Percentiles rank a stretch among this genome's conserved stretches.
These are phyloP conservation scores for Penicillium sclerotigenum DNA, from an alignment of 2,329 filamentous ascomycete genomes.

Conservation along the genomic window DNA sequence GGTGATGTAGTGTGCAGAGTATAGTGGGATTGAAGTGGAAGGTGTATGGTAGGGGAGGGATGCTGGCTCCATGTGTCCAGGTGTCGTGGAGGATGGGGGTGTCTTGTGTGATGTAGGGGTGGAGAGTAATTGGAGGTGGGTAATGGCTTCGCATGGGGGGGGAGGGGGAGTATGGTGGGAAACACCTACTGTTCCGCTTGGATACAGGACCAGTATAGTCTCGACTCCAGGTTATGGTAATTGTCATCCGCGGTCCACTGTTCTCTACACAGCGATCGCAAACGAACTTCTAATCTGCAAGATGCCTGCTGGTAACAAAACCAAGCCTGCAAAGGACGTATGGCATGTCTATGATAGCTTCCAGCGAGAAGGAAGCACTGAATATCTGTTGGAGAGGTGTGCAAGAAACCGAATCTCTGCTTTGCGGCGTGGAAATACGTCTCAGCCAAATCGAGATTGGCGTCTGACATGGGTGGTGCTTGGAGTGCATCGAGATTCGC, in stretches of 20 bases:
- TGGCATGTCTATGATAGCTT: conserved; percentile 21
- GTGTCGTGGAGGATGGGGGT: too few species aligned
- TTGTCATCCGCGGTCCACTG: conserved; percentile 22
- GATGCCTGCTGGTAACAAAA: conserved; percentile 27
- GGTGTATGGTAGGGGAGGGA: too few species aligned
- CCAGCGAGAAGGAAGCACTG: conserved; percentile 25
- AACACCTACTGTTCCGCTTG: conserved; percentile 23
- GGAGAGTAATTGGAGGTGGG: too few species aligned
- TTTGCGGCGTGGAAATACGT: conserved; percentile 25
- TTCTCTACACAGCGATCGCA: conserved; percentile 22
- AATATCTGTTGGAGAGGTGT: conserved; percentile 23
- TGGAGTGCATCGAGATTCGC: conserved; percentile 18
- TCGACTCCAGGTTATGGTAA: conserved; percentile 24
- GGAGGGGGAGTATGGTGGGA: too few species aligned
- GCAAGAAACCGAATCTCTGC: conserved; percentile 22
- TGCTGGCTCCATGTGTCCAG: too few species aligned
- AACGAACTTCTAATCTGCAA: conserved; percentile 23
- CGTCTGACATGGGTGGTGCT: conserved; percentile 15
- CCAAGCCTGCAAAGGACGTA: conserved; percentile 23
- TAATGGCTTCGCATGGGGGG: too few species aligned
- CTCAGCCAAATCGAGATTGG: conserved; percentile 21
- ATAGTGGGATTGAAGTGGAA: too few species aligned
- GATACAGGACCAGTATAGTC: conserved; percentile 28
- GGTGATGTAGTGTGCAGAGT: too few species aligned
- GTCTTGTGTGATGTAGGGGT: too few species aligned